Evolutionary conservation across 2,329 filamentous ascomycete genomes (phyloP), one percentile per base, ranked within the genome.

Genomic region (Cordyceps militaris): DNA sequence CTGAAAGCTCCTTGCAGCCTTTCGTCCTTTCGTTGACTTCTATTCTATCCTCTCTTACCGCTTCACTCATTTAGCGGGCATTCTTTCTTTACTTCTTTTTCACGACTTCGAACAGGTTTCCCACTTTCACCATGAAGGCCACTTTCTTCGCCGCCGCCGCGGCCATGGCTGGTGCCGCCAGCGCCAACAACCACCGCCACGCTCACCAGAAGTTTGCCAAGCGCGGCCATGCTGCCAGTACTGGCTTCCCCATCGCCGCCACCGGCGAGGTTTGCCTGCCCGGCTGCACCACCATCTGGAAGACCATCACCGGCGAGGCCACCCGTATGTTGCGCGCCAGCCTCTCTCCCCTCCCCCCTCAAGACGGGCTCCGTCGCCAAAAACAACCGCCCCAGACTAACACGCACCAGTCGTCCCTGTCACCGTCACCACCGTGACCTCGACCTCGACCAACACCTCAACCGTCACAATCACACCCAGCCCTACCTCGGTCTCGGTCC

Each of bases 61-160:
- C 86, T 89, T 89, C 87, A 90, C 85, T 90, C 89, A 73, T 91
- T 92, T 77, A 91, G 88, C 88, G 88, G 88, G 83, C 86, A 85
- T 78, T 89, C 85, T 75, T 88, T 87, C 69, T 62, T 75, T 88
- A 87, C 69, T 62, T 38, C 26, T 38, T 58, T 61, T 47, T 49
- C 4, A 59, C 40, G 43, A 53, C 57, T 66, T 32, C 63, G 65
- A 64, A 69, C 65, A 66, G 71, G 63, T 65, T 65, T 62, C 66
- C 59, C n/a, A n/a, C n/a, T n/a, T 66, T 70, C 76, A 87, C 69
- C 43, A 94, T 94, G 89, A 94, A 89, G 87, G 84, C 80, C 69
- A 79, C 80, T 69, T 71, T 88, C 68, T 73, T 89, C 65, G 81
- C 86, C 72, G 83, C 85, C 72, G 79, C 76, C 73, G 86, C 78